Evolutionary conservation across 371 early-diverging fungal genomes (phyloP).

Genomic region (Mucor plumbeus): DNA sequence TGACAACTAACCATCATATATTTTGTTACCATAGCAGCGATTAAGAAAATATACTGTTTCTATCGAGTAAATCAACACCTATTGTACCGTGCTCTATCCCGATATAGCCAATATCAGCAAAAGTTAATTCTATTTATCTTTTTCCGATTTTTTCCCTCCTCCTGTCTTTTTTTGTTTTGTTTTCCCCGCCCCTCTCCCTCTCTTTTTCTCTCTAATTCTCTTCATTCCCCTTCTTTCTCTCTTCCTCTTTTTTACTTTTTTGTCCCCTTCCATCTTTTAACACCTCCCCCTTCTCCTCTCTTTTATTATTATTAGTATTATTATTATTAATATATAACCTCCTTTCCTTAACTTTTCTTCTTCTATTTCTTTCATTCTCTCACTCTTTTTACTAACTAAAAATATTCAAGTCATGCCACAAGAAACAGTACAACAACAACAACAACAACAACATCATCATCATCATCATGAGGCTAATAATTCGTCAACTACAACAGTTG

Average conservation of each 20-base stretch:
- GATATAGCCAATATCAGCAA: not conserved
- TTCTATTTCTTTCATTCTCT: not conserved
- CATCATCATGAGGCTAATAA: not conserved
- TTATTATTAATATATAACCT: not conserved
- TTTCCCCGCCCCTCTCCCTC: slow-evolving; percentile 4
- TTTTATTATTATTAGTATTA: not conserved
- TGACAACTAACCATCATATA: not conserved
- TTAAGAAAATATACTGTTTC: not conserved
- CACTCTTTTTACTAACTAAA: not conserved
- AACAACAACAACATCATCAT: not conserved
- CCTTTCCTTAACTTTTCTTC: not conserved
- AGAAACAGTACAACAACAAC: slow-evolving; percentile 3
- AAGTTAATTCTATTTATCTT: not conserved
- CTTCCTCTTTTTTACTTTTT: not conserved
- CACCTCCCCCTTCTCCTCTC: slow-evolving; percentile 2
- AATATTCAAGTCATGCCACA: slow-evolving; percentile 10
- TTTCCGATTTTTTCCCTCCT: slow-evolving; percentile 2
- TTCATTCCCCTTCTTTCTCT: not conserved
- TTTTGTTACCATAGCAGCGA: not conserved
- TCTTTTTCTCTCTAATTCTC: not conserved
- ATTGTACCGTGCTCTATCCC: slow-evolving; percentile 1
- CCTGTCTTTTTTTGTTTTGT: slow-evolving; percentile 2
- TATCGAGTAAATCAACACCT: not conserved
- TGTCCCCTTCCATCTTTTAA: slow-evolving; percentile 3
- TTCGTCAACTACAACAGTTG: not conserved